Conservation (phyloP, 1,284 basidiomycete species). For the Schizophyllum commune region DNA sequence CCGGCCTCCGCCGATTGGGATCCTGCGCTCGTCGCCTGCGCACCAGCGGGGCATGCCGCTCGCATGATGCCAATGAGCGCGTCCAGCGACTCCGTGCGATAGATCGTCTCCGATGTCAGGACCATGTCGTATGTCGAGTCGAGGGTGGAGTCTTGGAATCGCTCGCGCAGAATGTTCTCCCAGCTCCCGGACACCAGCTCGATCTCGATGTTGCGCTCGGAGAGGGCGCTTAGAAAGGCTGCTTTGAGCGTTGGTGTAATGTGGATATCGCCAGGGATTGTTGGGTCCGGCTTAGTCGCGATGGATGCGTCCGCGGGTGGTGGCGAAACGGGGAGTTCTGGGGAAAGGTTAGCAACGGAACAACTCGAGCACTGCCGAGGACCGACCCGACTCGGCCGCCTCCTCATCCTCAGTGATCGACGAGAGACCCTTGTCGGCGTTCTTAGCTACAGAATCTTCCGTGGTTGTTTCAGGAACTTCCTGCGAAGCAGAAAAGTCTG, state of each 20-base stretch:
- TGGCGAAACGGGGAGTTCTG: background rate
- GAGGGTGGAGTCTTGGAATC: constrained; percentile 24
- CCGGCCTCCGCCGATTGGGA: background rate
- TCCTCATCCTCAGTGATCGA: background rate
- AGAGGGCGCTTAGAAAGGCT: constrained; percentile 59
- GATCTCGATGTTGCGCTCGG: constrained; percentile 46
- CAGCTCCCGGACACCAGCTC: constrained; percentile 83
- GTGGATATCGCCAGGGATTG: constrained; percentile 43
- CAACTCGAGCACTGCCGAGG: too few relatives aligned
- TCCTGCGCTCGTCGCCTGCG: background rate
- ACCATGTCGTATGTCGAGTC: constrained; percentile 56
- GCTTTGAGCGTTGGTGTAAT: constrained; percentile 56
- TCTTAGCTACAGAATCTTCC: background rate
- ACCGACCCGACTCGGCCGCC: background rate
- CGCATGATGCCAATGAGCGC: constrained; percentile 57
- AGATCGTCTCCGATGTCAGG: constrained; percentile 91
- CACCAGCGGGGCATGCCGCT: constrained; percentile 20
- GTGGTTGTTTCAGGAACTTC: constrained; percentile 13
- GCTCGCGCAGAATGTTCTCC: constrained; percentile 30
- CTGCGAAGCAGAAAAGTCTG: constrained; percentile 7
- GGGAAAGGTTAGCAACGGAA: background rate
- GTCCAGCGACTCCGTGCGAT: constrained; percentile 61
- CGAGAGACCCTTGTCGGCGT: background rate
- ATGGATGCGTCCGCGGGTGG: background rate
- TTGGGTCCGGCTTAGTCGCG: constrained; percentile 14